Evolutionary conservation across 2,329 filamentous ascomycete species (phyloP), one percentile per base, ranked within the genome.

Genomic region (Didymella keratinophila): DNA sequence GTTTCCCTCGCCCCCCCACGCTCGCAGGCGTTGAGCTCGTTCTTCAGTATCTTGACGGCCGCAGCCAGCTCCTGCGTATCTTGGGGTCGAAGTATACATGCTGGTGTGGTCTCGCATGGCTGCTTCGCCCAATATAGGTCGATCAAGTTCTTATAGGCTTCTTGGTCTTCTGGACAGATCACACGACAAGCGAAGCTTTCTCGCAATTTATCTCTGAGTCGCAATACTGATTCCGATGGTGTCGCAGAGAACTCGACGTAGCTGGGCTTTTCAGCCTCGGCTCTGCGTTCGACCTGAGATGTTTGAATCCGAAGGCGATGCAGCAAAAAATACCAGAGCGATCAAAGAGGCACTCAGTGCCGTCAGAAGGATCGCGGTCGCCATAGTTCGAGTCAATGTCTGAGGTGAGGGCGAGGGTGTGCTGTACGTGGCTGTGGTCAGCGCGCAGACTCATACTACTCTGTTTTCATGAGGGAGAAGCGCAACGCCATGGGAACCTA

Each of bases 71-170:
- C 68, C 42, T 72, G 64, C 27, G 65, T 61, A 32, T 66, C 62
- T 27, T 59, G 63, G 1, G 74, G 74, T 20, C 62, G 70, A 34
- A 78, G 55, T 3, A 77, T 57, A 52, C 73, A 78, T 36, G 66
- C 61, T 3, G 74, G 74, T 1, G 65, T 44, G 10, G 70, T 65
- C 62, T 76, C 72, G 43, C 70, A 73, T 34, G 75, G 70, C 51
- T 77, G 73, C 56, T 71, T 65, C 3, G 70, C 74, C 73, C 72
- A 76, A 47, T 75, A 69, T 18, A 61, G 53, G 12, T 68, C 69
- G 30, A 69, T 52, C 1, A 46, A 62, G 7, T 57, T 4, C 25
- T 44, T 18, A 30, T 68, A 69, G 8, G 48, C 45, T 1, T 9
- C 20, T 4, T 39, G 12, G 32, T 62, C 44, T 6, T 61, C 57